phyloP scores from a whole-genome alignment of 257 asterid species.

The Plantago ovata region DNA sequence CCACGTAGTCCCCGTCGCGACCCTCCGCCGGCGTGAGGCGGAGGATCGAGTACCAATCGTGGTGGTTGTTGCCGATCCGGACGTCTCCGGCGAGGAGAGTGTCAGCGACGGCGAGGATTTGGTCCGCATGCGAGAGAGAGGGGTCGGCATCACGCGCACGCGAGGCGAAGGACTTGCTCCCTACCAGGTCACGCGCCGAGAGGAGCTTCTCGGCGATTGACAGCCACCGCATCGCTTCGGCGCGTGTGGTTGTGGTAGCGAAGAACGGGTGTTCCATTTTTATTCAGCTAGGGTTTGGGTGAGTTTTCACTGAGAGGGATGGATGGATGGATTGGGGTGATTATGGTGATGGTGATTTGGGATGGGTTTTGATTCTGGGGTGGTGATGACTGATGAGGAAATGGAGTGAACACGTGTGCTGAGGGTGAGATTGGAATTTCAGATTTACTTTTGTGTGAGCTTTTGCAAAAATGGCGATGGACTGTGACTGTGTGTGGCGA shows the following conservation, averaged over 20 bases:
- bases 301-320: not conserved
- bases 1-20: constrained; percentile 43
- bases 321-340: no score
- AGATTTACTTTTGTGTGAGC: no score
- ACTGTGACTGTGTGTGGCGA: no score
- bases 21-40: constrained; percentile 46
- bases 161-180: constrained; percentile 60
- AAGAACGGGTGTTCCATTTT: constrained; percentile 65
- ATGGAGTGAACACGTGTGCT: no score
- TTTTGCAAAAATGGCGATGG: no score
- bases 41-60: constrained; percentile 64
- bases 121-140: constrained; percentile 43
- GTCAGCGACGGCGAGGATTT: constrained; percentile 63
- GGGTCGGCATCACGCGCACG: constrained; percentile 72
- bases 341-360: not conserved
- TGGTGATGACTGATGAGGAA: no score
- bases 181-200: constrained; percentile 48
- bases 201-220: constrained; percentile 60
- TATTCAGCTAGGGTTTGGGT: not conserved
- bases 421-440: no score
- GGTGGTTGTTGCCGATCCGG: constrained; percentile 49
- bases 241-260: constrained; percentile 32
- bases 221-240: constrained; percentile 72
- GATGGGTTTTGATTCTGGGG: no score
- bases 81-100: constrained; percentile 67